Evolutionary conservation across 495 filamentous ascomycete species (phyloP).

Genomic region (Podospora bellae-mahoneyi): DNA sequence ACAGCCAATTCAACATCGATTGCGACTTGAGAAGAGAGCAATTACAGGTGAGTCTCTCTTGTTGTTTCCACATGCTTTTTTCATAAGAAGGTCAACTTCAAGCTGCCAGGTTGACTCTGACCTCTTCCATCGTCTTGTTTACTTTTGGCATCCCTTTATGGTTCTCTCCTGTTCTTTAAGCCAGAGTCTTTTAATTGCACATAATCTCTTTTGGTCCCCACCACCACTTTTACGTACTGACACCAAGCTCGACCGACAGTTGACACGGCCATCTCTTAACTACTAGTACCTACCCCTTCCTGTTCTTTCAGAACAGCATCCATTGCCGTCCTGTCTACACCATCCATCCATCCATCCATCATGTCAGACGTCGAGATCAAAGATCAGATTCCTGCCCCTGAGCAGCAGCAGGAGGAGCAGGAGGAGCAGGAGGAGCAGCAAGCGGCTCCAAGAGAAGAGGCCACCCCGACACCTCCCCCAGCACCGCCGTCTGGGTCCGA

Average conservation of each 20-base stretch:
- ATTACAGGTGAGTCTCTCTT: conserved; percentile 7
- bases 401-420: conserved; percentile 27
- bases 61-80: background rate
- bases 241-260: background rate
- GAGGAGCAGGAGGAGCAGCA: conserved; percentile 32
- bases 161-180: background rate
- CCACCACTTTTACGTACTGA: background rate
- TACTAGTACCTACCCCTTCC: background rate
- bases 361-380: conserved; percentile 48
- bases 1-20: background rate
- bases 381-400: conserved; percentile 39
- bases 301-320: background rate
- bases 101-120: background rate
- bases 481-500: conserved; percentile 1
- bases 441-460: conserved; percentile 12
- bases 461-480: conserved; percentile 22
- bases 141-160: background rate
- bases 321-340: background rate
- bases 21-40: conserved; percentile 2
- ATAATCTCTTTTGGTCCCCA: conserved; percentile 8
- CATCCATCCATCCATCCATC: conserved; percentile 40
- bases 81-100: background rate
- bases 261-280: conserved; percentile 7
- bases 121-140: background rate
- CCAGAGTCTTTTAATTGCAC: conserved; percentile 12